Conservation (phyloP, 768 basidiomycete species). For the Tricholoma flavovirens region DNA sequence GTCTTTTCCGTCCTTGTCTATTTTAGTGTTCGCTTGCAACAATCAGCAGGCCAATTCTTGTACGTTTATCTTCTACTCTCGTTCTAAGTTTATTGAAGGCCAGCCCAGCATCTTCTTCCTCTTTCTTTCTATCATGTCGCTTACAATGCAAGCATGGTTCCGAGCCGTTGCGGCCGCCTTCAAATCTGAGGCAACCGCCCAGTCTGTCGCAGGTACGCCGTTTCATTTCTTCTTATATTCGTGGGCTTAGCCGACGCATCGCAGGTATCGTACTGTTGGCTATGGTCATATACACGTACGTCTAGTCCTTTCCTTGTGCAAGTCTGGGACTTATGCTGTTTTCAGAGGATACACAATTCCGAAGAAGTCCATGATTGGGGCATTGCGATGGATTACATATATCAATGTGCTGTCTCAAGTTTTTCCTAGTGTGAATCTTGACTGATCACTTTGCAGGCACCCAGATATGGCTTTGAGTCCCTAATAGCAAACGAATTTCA, state of each 20-base stretch:
- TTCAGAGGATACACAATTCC: not conserved
- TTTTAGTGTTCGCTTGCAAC: constrained; percentile 56
- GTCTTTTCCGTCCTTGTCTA: constrained; percentile 50
- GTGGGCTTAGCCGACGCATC: not conserved
- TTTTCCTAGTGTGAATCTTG: constrained; percentile 4
- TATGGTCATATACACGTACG: constrained; percentile 50
- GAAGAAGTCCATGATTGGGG: not conserved
- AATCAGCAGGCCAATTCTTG: constrained; percentile 59
- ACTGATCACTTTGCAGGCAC: constrained; percentile 37
- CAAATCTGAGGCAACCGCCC: constrained; percentile 53
- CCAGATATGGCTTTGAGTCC: constrained; percentile 70
- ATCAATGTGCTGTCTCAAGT: not conserved
- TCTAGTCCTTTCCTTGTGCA: constrained; percentile 42
- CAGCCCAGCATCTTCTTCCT: constrained; percentile 49
- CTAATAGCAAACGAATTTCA: constrained; percentile 81
- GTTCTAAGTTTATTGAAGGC: not conserved
- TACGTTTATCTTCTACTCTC: constrained; percentile 30
- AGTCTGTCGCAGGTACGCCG: constrained; percentile 34
- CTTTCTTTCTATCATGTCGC: constrained; percentile 48
- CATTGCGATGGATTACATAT: constrained; percentile 9
- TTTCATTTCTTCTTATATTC: not conserved
- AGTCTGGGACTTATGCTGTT: not conserved
- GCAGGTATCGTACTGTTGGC: constrained; percentile 37
- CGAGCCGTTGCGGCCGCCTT: constrained; percentile 58
- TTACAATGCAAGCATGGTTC: constrained; percentile 76